Evolutionary conservation across 2,329 filamentous ascomycete genomes (phyloP).

Genomic region (Fusarium praegraminearum): DNA sequence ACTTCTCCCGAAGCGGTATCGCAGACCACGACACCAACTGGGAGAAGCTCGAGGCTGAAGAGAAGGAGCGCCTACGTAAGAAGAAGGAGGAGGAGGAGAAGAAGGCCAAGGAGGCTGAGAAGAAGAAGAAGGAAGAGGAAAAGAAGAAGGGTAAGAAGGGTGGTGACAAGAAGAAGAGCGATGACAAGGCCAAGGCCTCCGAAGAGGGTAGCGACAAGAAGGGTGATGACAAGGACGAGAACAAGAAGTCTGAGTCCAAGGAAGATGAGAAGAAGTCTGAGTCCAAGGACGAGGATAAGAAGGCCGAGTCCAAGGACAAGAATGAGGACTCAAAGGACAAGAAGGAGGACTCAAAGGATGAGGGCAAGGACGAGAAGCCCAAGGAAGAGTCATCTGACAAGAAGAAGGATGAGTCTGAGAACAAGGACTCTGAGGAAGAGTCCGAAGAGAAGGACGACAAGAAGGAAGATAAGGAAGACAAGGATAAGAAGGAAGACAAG

Average conservation of each 20-base stretch:
- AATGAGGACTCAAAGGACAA: no score
- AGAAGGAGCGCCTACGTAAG: slow-evolving; percentile 54
- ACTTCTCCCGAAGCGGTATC: slow-evolving; percentile 52
- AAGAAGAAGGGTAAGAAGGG: slow-evolving; percentile 47
- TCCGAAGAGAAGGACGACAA: slow-evolving; percentile 17
- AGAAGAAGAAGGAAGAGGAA: slow-evolving; percentile 49
- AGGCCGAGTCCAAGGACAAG: slow-evolving; percentile 32
- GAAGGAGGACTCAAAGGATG: slow-evolving; percentile 26
- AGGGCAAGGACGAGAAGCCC: slow-evolving; percentile 26
- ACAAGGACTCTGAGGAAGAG: slow-evolving; percentile 1
- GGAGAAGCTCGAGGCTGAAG: slow-evolving; percentile 59
- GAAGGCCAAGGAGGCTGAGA: slow-evolving; percentile 53
- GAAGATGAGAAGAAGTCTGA: slow-evolving; percentile 35
- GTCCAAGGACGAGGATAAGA: slow-evolving; percentile 35
- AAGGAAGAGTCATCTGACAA: slow-evolving; percentile 19
- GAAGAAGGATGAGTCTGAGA: slow-evolving; percentile 28
- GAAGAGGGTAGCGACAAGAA: slow-evolving; percentile 41
- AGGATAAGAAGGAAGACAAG: slow-evolving; percentile 25
- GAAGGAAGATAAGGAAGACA: slow-evolving; percentile 20
- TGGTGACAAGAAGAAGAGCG: slow-evolving; percentile 39
- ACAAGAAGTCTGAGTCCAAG: slow-evolving; percentile 30
- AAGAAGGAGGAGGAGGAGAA: slow-evolving; percentile 57
- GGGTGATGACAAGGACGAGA: slow-evolving; percentile 40
- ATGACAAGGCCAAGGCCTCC: slow-evolving; percentile 38
- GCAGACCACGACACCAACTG: slow-evolving; percentile 58